These are phyloP conservation scores for Podila epicladia DNA, from an alignment of 192 early-diverging fungal species.

Conservation along the genomic window DNA sequence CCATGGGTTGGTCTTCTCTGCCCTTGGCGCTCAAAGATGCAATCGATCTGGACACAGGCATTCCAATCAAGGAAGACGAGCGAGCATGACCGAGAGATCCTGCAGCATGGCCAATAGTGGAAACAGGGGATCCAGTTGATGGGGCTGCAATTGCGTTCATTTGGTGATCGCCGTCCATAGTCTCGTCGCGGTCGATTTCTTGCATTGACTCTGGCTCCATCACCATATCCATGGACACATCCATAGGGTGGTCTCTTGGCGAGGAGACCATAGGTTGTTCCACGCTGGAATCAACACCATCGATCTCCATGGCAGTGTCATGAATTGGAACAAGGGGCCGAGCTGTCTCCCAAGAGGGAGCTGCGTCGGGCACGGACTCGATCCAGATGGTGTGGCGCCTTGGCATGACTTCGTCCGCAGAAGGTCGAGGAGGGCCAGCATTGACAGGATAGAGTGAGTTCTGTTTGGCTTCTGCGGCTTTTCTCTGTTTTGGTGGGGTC, in stretches of 20 bases:
- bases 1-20: neutral
- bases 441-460: constrained; percentile 7
- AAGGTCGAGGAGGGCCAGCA: constrained; percentile 36
- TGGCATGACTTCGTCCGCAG: constrained; percentile 46
- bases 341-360: constrained; percentile 37
- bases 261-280: neutral
- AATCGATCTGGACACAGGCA: neutral
- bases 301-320: constrained; percentile 43
- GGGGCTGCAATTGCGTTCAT: constrained; percentile 29
- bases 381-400: constrained; percentile 50
- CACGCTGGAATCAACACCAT: constrained; percentile 6
- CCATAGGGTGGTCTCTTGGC: neutral
- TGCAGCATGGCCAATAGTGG: constrained; percentile 11
- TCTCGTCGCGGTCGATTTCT: constrained; percentile 4
- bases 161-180: constrained; percentile 34
- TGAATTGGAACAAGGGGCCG: constrained; percentile 6
- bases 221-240: neutral
- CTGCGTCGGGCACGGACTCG: constrained; percentile 27
- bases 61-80: neutral
- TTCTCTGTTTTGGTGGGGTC: constrained; percentile 32
- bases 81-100: constrained; percentile 1
- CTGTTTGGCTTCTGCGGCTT: constrained; percentile 9
- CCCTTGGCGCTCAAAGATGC: neutral
- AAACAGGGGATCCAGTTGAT: constrained; percentile 37
- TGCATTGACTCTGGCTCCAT: neutral